Evolutionary conservation across 179 eudicot genomes (phyloP), one percentile per base, ranked within the genome.

Genomic region (Drosera spatulata): DNA sequence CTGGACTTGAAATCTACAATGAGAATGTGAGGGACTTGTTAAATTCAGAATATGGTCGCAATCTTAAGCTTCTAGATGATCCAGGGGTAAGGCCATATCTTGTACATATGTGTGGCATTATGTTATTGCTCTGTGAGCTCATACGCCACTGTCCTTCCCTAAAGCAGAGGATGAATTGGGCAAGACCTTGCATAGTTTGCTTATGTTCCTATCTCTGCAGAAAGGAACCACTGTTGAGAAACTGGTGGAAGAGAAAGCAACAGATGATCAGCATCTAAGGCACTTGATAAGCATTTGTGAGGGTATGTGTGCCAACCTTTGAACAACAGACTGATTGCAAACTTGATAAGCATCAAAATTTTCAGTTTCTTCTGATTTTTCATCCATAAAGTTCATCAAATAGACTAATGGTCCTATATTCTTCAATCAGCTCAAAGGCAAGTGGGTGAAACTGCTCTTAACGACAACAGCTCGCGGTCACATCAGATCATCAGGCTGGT

Each of bases 401-500:
- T 55, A 2, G 22, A 53, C 56, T 53, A 4, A 53, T 10, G 7
- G 14, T 53, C 37, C 56, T 53, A 53, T 53, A 11, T 14, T 12
- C 56, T 12, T 22, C 7, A 7, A 50, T 56, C 45, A 93, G 99
- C 97, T 59, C 99, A 93, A 78, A 86, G 99, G 68, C 97, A 93
- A 77, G 95, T 89, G 39, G 99, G 99, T 43, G 99, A 93, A 77
- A 93, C 99, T 52, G 95, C 97, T 41, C 79, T 93, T 2, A 93
- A 93, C 56, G 99, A 93, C 63, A 81, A 70, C 43, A 93, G 99
- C 58, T 93, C 99, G 4, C 68, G 99, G 66, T 93, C 99, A 37
- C 99, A 93, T 80, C 99, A 93, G 70, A 93, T 93, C 51, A 93
- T 93, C 60, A 79, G 93, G 76, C 88, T 93, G 95, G 99, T 86